Conservation (phyloP, 805 yeast species). For the Cyberlindnera xylosilytica region DNA sequence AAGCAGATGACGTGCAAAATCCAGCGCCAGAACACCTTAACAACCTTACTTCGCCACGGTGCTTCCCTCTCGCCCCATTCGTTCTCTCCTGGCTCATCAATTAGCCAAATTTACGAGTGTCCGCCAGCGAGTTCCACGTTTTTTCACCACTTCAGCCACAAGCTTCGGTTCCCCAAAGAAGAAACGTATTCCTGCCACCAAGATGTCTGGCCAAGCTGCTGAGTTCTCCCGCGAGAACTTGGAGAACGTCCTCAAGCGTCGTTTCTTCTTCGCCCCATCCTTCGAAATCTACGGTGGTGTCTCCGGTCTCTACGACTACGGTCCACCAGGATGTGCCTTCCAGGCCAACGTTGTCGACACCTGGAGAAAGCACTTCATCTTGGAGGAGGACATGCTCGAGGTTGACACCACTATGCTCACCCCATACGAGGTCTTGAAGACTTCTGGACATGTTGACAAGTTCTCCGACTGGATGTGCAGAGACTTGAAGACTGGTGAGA, state of each 20-base stretch:
- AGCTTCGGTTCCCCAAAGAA: neutral
- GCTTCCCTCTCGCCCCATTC: neutral
- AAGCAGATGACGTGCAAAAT: too few relatives aligned
- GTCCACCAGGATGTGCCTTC: slow-evolving; percentile 99
- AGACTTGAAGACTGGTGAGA: slow-evolving; percentile 94
- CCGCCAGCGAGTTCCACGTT: neutral
- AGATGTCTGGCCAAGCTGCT: slow-evolving; percentile 23
- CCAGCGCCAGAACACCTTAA: too few relatives aligned
- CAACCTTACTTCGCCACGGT: neutral
- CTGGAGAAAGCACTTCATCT: slow-evolving; percentile 96
- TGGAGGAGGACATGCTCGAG: slow-evolving; percentile 98
- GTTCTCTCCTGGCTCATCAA: neutral
- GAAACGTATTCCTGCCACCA: slow-evolving; percentile 1
- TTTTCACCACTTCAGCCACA: neutral
- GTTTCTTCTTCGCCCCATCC: slow-evolving; percentile 97
- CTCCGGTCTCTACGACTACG: slow-evolving; percentile 95
- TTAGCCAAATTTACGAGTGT: neutral
- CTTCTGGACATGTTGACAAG: slow-evolving; percentile 99
- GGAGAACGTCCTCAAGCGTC: slow-evolving; percentile 88
- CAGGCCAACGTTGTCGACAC: slow-evolving; percentile 92
- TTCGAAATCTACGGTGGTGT: slow-evolving; percentile 98
- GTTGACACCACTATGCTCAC: slow-evolving; percentile 98
- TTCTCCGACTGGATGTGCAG: slow-evolving; percentile 99
- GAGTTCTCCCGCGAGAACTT: slow-evolving; percentile 79
- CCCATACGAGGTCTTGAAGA: slow-evolving; percentile 95